A percentile compares a stretch with the other conserved stretches of the same genome.
phyloP scores from a whole-genome alignment of 805 yeast species.

The Barnettozyma siamensis region DNA sequence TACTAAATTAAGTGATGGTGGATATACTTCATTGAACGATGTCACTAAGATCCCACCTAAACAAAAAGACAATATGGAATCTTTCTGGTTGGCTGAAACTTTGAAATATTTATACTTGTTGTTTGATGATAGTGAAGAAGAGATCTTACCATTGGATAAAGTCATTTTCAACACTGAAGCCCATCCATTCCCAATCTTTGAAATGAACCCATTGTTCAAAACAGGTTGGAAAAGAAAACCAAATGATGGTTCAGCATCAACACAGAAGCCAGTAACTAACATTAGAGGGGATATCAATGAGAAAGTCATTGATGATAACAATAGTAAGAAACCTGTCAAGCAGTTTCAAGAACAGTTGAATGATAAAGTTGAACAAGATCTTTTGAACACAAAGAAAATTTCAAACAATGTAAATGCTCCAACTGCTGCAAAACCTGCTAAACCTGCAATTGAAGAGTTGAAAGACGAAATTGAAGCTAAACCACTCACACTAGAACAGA shows the following conservation, averaged over 20 bases:
- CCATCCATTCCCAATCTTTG: conserved; percentile 81
- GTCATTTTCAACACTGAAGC: conserved; percentile 90
- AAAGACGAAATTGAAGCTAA: conserved; percentile 10
- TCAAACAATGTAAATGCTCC: conserved; percentile 9
- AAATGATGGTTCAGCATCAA: neutral
- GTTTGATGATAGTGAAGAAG: conserved; percentile 58
- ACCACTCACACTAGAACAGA: conserved; percentile 4
- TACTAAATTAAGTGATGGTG: conserved; percentile 43
- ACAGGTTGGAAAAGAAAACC: conserved; percentile 55
- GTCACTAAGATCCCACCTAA: conserved; percentile 53
- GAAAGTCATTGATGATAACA: conserved; percentile 23
- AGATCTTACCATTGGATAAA: conserved; percentile 57
- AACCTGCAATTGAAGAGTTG: conserved; percentile 20
- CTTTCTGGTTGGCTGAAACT: conserved; percentile 93
- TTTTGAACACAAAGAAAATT: too few relatives aligned
- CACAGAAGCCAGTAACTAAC: neutral
- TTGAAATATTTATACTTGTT: conserved; percentile 76
- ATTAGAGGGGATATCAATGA: conserved; percentile 13
- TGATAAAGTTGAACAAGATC: neutral
- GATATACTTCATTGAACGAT: conserved; percentile 62
- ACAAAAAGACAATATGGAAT: conserved; percentile 70
- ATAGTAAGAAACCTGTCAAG: neutral
- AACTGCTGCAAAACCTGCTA: conserved; percentile 23
- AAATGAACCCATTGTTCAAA: conserved; percentile 41
- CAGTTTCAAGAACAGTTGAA: conserved; percentile 11